Conservation (phyloP, 225 moss, liverwort and hornwort species). For the Sphagnum contortum region DNA sequence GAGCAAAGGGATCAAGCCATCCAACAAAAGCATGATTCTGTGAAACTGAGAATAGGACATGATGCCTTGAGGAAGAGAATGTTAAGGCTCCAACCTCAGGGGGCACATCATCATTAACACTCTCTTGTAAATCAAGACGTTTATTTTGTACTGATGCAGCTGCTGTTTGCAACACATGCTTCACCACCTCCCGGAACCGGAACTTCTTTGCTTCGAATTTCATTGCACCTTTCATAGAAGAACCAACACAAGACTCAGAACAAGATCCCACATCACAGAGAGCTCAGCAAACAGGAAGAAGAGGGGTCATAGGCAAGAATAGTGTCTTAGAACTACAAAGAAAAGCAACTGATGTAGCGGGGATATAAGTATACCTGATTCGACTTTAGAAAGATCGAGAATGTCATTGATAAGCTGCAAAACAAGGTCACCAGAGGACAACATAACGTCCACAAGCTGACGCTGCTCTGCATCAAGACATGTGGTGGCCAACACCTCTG, state of each 20-base stretch:
- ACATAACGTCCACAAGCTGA: constrained; percentile 75
- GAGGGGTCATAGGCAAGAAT: background rate
- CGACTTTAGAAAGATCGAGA: constrained; percentile 79
- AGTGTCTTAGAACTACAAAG: background rate
- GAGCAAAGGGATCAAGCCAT: no score
- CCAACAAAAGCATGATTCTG: no score
- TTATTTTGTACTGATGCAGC: constrained; percentile 55
- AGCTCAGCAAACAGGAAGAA: background rate
- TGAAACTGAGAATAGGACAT: no score
- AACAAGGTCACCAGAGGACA: constrained; percentile 81
- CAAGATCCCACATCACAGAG: background rate
- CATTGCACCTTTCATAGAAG: constrained; percentile 54
- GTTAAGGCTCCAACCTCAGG: constrained; percentile 30
- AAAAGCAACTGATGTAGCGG: background rate
- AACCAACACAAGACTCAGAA: constrained; percentile 1
- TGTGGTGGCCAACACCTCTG: constrained; percentile 71
- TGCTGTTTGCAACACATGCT: constrained; percentile 72
- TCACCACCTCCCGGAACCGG: constrained; percentile 68
- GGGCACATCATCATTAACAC: constrained; percentile 60
- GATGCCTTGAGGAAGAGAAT: no score
- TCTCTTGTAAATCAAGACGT: constrained; percentile 37
- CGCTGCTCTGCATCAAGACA: constrained; percentile 76
- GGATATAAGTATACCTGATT: constrained; percentile 43
- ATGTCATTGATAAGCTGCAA: constrained; percentile 85
- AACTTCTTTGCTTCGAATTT: constrained; percentile 77